These are phyloP conservation scores for Phylloporus rhodoxanthus DNA, from an alignment of 768 basidiomycete genomes.

Conservation along the genomic window DNA sequence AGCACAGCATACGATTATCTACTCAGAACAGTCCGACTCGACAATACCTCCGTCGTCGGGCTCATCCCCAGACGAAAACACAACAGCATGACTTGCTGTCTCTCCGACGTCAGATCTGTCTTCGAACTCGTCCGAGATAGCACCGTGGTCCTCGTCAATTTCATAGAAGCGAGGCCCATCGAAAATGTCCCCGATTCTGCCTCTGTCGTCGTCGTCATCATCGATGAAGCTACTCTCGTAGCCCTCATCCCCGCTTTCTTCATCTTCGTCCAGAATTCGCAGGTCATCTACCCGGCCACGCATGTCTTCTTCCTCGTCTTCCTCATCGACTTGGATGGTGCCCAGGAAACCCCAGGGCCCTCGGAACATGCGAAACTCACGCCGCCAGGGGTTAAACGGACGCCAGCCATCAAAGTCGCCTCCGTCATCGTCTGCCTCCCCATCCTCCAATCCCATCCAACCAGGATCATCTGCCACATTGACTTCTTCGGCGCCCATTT, in stretches of 20 bases:
- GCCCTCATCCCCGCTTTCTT: slow-evolving; percentile 31
- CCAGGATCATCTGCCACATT: slow-evolving; percentile 28
- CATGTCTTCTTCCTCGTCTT: slow-evolving; percentile 18
- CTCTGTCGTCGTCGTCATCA: slow-evolving; percentile 37
- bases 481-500: slow-evolving; percentile 31
- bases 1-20: background rate
- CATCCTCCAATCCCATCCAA: slow-evolving; percentile 30
- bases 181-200: background rate
- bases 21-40: slow-evolving; percentile 15
- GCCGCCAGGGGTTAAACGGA: slow-evolving; percentile 16
- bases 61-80: slow-evolving; percentile 12
- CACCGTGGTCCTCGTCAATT: slow-evolving; percentile 8
- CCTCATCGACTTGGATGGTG: slow-evolving; percentile 19
- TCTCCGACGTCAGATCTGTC: background rate
- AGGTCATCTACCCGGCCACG: background rate
- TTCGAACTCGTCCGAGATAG: slow-evolving; percentile 9
- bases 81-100: background rate
- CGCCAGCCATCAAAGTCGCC: slow-evolving; percentile 23
- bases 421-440: slow-evolving; percentile 30
- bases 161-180: slow-evolving; percentile 23
- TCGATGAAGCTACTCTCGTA: slow-evolving; percentile 58
- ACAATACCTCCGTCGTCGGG: background rate
- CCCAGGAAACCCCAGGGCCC: slow-evolving; percentile 16
- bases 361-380: slow-evolving; percentile 11
- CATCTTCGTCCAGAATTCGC: slow-evolving; percentile 11